Base-by-base conservation (phyloP, 2,329 filamentous ascomycete genomes). In the Verticillium isaacii region DNA sequence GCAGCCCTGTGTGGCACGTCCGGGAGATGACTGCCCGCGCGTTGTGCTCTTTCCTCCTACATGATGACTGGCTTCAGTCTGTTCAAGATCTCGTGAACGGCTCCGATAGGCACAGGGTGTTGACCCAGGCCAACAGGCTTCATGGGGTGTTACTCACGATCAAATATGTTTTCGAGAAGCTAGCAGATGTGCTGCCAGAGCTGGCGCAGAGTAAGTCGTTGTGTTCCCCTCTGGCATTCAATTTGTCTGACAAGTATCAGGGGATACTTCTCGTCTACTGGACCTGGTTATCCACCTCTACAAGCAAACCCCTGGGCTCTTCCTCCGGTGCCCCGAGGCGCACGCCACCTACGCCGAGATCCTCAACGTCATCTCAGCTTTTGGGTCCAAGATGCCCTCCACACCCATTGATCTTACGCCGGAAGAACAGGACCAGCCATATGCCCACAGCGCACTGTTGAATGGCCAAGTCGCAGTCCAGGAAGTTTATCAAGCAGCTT, bases 11-110 rank as follows among this genome's bases (percentile, higher is more conserved):
- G 19, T 95, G 92, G 92, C 90, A 93, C 70, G 85, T 95, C 7
- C 82, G 92, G 58, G 91, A 94, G 68, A 92, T 93, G 72, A 90
- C 91, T 1, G 90, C 91, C 0, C 82, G 89, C 17, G 91, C 91
- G 0, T 78, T 91, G 14, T 87, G 85, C 69, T 87, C 86, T 0
- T 86, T 89, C 64, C 74, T 88, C 25, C 72, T 87, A 2, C 77
- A 80, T 19, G 73, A 79, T 3, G 73, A 77, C 29, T 87, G 84
- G 83, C 70, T 82, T 0, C 67, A 68, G 11, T 71, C 71, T 2
- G 71, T 83, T 11, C 65, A 64, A 4, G 66, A 71, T 2, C 72
- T 72, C 6, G 62, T 73, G 9, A 60, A 63, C 1, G 65, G 67
- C 1, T 14, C 45, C 23, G 45, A 50, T 11, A 23, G 45, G 19